Evolutionary conservation across 345 rosid genomes (phyloP).

Genomic region (Iberis pinnata): DNA sequence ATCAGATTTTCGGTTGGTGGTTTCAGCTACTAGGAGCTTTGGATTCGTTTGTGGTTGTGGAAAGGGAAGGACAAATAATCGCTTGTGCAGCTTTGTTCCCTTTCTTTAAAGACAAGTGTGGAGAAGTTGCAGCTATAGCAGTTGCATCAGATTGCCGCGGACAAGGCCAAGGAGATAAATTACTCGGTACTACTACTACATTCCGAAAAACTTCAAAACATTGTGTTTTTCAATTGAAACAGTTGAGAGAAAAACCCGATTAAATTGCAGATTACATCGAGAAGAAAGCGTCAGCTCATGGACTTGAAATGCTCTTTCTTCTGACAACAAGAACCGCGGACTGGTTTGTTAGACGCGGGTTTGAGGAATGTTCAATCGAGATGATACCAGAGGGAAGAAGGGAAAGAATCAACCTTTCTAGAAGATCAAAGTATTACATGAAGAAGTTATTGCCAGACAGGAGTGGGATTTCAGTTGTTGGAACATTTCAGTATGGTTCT

Average conservation of each 20-base stretch:
- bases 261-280: slow-evolving; percentile 65
- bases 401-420: slow-evolving; percentile 64
- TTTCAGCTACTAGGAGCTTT: slow-evolving; percentile 58
- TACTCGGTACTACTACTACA: slow-evolving; percentile 53
- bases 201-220: not conserved
- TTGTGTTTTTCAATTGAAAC: not conserved
- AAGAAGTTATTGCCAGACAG: slow-evolving; percentile 69
- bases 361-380: slow-evolving; percentile 63
- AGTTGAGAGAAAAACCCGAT: not conserved
- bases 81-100: slow-evolving; percentile 95
- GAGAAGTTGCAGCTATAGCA: slow-evolving; percentile 91
- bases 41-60: slow-evolving; percentile 63
- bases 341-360: slow-evolving; percentile 84
- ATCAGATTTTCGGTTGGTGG: slow-evolving; percentile 8
- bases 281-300: slow-evolving; percentile 71
- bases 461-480: slow-evolving; percentile 54
- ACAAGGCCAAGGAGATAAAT: slow-evolving; percentile 21
- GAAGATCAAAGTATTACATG: slow-evolving; percentile 74
- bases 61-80: slow-evolving; percentile 87
- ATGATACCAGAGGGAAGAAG: slow-evolving; percentile 64
- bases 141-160: slow-evolving; percentile 91
- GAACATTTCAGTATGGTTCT: slow-evolving; percentile 16
- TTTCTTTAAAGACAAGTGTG: slow-evolving; percentile 68
- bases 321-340: slow-evolving; percentile 89
- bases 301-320: slow-evolving; percentile 67